These are phyloP conservation scores for Paraphaeosphaeria minitans DNA, from an alignment of 2,329 filamentous ascomycete species.

Conservation along the genomic window DNA sequence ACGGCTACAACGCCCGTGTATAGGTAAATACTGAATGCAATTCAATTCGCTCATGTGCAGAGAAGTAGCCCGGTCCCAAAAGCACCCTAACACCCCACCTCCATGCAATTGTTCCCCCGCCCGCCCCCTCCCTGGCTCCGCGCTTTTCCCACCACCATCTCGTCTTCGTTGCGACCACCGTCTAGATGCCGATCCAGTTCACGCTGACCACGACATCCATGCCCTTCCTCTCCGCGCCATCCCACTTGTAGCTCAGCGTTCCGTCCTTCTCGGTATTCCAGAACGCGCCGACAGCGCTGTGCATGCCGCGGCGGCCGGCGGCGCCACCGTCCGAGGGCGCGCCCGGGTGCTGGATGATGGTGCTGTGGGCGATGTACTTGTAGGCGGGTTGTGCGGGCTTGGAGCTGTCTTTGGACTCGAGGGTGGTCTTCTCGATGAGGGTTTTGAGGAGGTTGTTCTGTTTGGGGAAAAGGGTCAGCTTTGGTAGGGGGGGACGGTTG, in stretches of 20 bases:
- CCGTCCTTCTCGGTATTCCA: slow-evolving; percentile 92
- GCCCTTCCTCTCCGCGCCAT: slow-evolving; percentile 59
- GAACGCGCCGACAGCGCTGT: slow-evolving; percentile 82
- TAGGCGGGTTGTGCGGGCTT: slow-evolving; percentile 66
- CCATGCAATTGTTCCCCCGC: neutral
- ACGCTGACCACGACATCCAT: slow-evolving; percentile 59
- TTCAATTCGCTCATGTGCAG: slow-evolving; percentile 2
- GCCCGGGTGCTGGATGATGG: slow-evolving; percentile 88
- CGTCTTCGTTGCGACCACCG: neutral
- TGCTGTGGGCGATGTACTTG: slow-evolving; percentile 98
- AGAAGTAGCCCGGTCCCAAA: neutral
- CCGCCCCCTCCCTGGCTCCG: neutral
- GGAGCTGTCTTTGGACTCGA: slow-evolving; percentile 57
- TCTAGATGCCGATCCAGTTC: slow-evolving; percentile 71
- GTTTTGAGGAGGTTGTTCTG: slow-evolving; percentile 78
- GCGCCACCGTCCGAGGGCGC: slow-evolving; percentile 56
- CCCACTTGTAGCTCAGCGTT: slow-evolving; percentile 89
- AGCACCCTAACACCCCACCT: slow-evolving; percentile 1
- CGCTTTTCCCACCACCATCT: neutral
- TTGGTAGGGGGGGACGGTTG: neutral
- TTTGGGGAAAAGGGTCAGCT: neutral
- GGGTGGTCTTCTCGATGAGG: slow-evolving; percentile 75
- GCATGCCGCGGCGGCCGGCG: slow-evolving; percentile 87
- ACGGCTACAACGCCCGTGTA: too few species aligned
- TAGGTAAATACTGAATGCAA: neutral